These are phyloP conservation scores for Theileria parva DNA, from an alignment of 169 alveolate genomes.

Conservation along the genomic window DNA sequence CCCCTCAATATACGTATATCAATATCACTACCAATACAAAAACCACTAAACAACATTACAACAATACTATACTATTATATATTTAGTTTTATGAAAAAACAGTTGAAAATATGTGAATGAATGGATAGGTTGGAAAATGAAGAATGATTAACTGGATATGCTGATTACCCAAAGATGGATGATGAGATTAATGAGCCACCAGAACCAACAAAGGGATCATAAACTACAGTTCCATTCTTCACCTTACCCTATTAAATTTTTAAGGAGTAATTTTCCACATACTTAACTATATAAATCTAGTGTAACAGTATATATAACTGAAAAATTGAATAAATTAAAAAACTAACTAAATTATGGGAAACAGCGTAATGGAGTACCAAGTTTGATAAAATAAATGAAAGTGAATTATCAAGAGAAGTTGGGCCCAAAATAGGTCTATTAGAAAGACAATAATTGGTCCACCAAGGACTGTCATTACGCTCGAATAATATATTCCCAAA, in stretches of 20 bases:
- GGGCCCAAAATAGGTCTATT: constrained; percentile 97
- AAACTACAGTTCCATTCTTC: constrained; percentile 67
- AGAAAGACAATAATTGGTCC: constrained; percentile 86
- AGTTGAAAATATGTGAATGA: too few relatives aligned
- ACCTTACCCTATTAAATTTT: constrained; percentile 27
- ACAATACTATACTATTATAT: too few relatives aligned
- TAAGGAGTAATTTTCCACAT: background rate
- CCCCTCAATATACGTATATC: constrained; percentile 91
- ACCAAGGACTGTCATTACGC: constrained; percentile 69
- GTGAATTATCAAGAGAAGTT: constrained; percentile 92
- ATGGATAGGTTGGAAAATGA: too few relatives aligned
- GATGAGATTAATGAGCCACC: constrained; percentile 92
- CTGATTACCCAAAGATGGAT: constrained; percentile 68
- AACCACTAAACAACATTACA: constrained; percentile 73
- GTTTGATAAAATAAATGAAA: constrained; percentile 95
- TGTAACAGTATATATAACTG: too few relatives aligned
- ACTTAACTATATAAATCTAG: background rate
- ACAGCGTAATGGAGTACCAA: constrained; percentile 66
- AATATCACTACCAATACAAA: constrained; percentile 93
- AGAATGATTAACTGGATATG: background rate
- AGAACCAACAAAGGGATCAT: constrained; percentile 98
- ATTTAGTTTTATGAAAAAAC: background rate
- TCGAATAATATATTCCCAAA: constrained; percentile 43
- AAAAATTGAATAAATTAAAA: too few relatives aligned
- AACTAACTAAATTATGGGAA: too few relatives aligned